Base-by-base conservation (phyloP, 148 eudicot species). In the Persicaria tinctoria region DNA sequence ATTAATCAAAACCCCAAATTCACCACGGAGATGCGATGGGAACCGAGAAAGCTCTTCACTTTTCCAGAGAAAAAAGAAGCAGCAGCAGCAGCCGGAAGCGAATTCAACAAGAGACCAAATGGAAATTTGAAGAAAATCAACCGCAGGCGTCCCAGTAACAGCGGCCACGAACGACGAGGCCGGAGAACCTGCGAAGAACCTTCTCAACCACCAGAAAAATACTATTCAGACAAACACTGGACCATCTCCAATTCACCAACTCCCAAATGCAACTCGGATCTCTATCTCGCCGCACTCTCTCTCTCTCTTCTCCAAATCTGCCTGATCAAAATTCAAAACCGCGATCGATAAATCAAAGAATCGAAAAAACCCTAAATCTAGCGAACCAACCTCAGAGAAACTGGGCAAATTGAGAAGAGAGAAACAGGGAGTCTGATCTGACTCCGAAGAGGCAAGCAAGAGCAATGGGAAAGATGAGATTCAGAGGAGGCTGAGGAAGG, bases 401-500 rank as follows among this genome's bases (percentile, higher is more conserved):
- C 38, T 32, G 9, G 45, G 46, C 13, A 7, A 38, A 59, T 59
- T 59, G 4, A 17, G 46, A 48, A 66, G 18, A 66, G 48, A 5
- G n/a, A 44, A 66, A 38, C 2, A 13, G 70, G 48, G 48, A 66
- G 46, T 32, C 46, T 63, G 68, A 32, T 63, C 70, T 44, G 70
- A 44, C 48, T 66, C 70, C 44, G 44, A 8, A 14, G 16, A 6
- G 56, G 70, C 41, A 44, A 16, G 70, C 70, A 66, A 66, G 47
- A 66, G 70, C 70, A 66, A 27, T 66, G 46, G n/a, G 53, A 47
- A 41, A 14, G 70, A 66, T 66, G n/a, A 13, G 70, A 66, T 66
- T 41, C 48, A 66, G 27, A 17, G 38, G 38, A 18, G 20, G 66
- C 2, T 32, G 17, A 66, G 48, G 17, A 66, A 66, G 14, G 70